Evolutionary conservation across 2,329 filamentous ascomycete species (phyloP), one percentile per base, ranked within the genome.

Genomic region (Penicillium oxalicum): DNA sequence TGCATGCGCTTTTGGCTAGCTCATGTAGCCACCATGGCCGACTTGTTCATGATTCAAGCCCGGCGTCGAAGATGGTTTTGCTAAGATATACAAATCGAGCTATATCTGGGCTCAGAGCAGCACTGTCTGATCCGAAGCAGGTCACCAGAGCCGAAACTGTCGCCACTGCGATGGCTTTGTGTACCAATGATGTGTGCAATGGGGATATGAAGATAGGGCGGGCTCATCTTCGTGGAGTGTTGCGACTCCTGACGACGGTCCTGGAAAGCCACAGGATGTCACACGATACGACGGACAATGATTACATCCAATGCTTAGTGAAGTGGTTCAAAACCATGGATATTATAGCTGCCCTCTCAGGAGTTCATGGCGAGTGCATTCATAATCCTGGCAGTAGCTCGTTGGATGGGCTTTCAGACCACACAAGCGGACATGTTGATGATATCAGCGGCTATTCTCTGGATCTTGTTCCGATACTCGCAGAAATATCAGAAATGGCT

Each of bases 111-210:
- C 49, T 65, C 0, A 53, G 60, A 26, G 48, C 46, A 1, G 54
- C 60, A 4, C 48, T 66, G 5, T 46, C 13, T 24, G 45, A 57
- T 9, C 24, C 41, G 1, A 32, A 50, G 4, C 49, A 52, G 28
- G 48, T 44, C 11, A 37, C 59, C 9, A 59, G 50, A n/a, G 40
- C 56, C 3, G 57, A 63, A 38, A 63, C 58, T 9, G 45, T 60
- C 9, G 58, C 56, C 9, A 64, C 63, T 13, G 63, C 63, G 24
- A 63, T 66, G 55, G 52, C 58, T 2, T 42, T 66, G 5, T 66
- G 63, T 44, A 66, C 62, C 2, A 65, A 63, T 45, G 63, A 66
- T 55, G 61, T 66, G n/a, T 65, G 62, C 28, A 64, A 65, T 48
- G 63, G 63, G 1, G 60, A 65, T 32, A 57, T 61, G 50, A 49